Evolutionary conservation across 805 yeast species (phyloP).

Genomic region (Yamadazyma sp.): DNA sequence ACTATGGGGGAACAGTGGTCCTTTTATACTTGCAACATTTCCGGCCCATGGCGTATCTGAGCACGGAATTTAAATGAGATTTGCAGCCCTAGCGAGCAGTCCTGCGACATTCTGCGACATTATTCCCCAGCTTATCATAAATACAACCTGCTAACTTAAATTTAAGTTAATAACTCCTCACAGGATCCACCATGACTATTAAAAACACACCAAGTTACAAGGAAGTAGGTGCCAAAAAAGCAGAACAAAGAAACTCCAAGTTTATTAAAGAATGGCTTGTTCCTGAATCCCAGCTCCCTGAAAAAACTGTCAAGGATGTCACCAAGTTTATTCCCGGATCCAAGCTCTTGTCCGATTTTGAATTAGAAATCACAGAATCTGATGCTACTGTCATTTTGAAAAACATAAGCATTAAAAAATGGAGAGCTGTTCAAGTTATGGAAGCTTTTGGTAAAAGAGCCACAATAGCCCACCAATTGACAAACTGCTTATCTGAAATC

Average conservation of each 20-base stretch:
- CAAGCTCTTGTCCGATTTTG: slow-evolving; percentile 31
- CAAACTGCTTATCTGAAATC: slow-evolving; percentile 42
- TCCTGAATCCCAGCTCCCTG: slow-evolving; percentile 31
- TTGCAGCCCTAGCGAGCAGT: no score
- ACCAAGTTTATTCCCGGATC: slow-evolving; percentile 30
- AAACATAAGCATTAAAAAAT: slow-evolving; percentile 33
- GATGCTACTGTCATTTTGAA: slow-evolving; percentile 26
- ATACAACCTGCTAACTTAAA: no score
- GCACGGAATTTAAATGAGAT: no score
- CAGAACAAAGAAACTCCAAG: slow-evolving; percentile 39
- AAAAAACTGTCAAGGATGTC: slow-evolving; percentile 32
- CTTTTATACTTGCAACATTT: no score
- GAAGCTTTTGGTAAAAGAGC: slow-evolving; percentile 45
- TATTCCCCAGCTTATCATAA: no score
- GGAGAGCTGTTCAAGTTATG: slow-evolving; percentile 35
- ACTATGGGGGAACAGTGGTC: no score
- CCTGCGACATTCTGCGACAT: no score
- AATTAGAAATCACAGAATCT: slow-evolving; percentile 39
- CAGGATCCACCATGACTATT: slow-evolving; percentile 6
- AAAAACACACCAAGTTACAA: slow-evolving; percentile 22
- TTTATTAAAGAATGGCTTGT: slow-evolving; percentile 49
- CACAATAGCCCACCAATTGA: slow-evolving; percentile 43
- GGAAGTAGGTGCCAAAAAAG: slow-evolving; percentile 43
- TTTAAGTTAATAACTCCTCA: no score
- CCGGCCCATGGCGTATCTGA: no score